Base-by-base conservation (phyloP, 176 grass and related monocot genomes). In the Eragrostis curvula region DNA sequence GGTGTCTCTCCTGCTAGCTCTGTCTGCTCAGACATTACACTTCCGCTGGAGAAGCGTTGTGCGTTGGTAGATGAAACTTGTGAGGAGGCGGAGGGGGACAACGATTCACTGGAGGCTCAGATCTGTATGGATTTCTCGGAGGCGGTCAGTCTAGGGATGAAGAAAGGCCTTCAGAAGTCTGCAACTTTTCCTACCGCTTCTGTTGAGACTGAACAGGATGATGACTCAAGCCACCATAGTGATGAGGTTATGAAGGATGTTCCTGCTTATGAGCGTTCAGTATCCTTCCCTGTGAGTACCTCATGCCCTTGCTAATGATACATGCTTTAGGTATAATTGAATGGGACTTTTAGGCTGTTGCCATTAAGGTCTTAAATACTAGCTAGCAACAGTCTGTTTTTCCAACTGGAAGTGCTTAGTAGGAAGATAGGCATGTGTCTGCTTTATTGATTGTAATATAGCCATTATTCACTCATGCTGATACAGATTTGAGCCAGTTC, bases 231-330 rank as follows among this genome's bases (percentile, higher is more conserved):
- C 64, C 40, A 20, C 6, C 25, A 36, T 23, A n/a, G 25, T 5
- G 59, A 51, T 67, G 55, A 36, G 1, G 25, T 9, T 1, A 23
- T 15, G 0, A 65, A 15, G 24, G 56, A 27, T 66, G 62, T 50
- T 0, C 79, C 75, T 55, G 45, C 75, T 59, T 92, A 80, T 42
- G 86, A 75, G 75, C 86, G 90, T 18, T 89, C 86, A 0, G 9
- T 84, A 18, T 92, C 86, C 20, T 62, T 92, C 1, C 90, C 90
- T 52, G 90, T 92, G 75, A 86, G 90, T 89, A 66, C 57, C 70
- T 80, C 57, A 15, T 69, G 9, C 18, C 24, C 3, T 8, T 30
- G 8, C 46, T 27, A 12, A 42, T 36, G 3, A 17, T 66, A 46
- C 20, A 17, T 46, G 61, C 4, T 5, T 3, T 11, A 20, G 28